Evolutionary conservation across 2,329 filamentous ascomycete genomes (phyloP), one percentile per base, ranked within the genome.

Genomic region (Pseudocercospora vitis): DNA sequence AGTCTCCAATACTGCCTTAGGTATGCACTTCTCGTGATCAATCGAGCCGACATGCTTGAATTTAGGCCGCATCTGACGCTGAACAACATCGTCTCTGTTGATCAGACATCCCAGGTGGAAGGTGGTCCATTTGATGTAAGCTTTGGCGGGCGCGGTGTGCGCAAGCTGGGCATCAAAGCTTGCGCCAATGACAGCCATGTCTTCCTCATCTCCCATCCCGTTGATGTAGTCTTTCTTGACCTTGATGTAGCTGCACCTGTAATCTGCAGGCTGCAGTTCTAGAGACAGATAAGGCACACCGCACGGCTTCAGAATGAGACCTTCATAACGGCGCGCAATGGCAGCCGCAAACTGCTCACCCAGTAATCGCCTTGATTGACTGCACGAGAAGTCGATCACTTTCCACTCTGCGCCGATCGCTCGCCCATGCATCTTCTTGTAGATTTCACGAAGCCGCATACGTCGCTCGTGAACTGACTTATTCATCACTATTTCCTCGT

Each of bases 221-320:
- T 80, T 78, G 31, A 95, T 81, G 63, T 95, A 95, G 65, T 94
- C 89, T 64, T 90, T 90, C 70, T 96, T 96, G 35, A 96, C 71
- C 71, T 96, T 96, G 65, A 96, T 88, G 67, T 84, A 66, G 19
- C 61, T 59, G 23, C 56, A 56, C 18, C 51, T 53, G 23, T 59
- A 58, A n/a, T 53, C 53, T 2, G 55, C 48, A 53, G 57, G 7
- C 59, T 55, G 39, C 16, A 50, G 35, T 9, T 57, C 61, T 4
- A 68, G 54, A 4, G 73, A 63, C 58, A 95, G 88, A 66, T 95
- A 96, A 0, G 90, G 84, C 19, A 87, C 83, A 55, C 90, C 84
- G 49, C 76, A 76, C 0, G 87, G 83, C 70, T 95, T 96, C 46
- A 96, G 69, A 0, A 96, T 84, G 12, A 94, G 76, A 0, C 91